These are phyloP conservation scores for Solanum pennellii DNA, from an alignment of 257 asterid genomes.

Conservation along the genomic window DNA sequence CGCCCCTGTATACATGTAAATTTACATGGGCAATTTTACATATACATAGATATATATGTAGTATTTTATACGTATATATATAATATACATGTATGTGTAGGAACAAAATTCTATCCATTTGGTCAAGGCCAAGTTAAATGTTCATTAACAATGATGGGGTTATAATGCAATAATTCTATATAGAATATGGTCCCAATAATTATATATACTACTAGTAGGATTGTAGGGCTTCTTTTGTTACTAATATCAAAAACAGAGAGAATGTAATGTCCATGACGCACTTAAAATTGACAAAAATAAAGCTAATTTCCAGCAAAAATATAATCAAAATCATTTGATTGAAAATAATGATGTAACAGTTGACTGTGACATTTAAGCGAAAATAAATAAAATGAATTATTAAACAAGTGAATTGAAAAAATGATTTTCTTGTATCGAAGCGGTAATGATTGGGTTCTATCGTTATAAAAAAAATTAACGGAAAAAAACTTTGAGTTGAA, in stretches of 20 bases:
- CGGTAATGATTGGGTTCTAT: no score
- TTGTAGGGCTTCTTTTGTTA: not conserved
- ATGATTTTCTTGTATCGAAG: no score
- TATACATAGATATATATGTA: not conserved
- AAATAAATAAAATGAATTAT: no score
- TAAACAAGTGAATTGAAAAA: no score
- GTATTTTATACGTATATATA: not conserved
- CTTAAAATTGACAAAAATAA: not conserved
- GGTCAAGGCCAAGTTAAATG: not conserved
- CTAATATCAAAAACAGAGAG: not conserved
- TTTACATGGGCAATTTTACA: not conserved
- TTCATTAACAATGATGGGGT: not conserved
- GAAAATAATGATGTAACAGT: not conserved
- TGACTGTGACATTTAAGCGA: not conserved
- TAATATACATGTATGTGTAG: no score
- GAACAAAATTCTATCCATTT: not conserved
- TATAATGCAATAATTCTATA: not conserved
- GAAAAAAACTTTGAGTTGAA: rapidly evolving
- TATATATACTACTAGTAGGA: not conserved
- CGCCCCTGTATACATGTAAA: not conserved
- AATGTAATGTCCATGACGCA: not conserved
- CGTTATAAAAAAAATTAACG: no score
- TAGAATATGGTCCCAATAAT: not conserved
- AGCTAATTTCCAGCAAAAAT: not conserved
- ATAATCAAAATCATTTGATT: not conserved